A percentile compares a stretch with the other conserved stretches of the same genome.
Conservation (phyloP, 1,284 basidiomycete species). For the Neonothopanus nambi region DNA sequence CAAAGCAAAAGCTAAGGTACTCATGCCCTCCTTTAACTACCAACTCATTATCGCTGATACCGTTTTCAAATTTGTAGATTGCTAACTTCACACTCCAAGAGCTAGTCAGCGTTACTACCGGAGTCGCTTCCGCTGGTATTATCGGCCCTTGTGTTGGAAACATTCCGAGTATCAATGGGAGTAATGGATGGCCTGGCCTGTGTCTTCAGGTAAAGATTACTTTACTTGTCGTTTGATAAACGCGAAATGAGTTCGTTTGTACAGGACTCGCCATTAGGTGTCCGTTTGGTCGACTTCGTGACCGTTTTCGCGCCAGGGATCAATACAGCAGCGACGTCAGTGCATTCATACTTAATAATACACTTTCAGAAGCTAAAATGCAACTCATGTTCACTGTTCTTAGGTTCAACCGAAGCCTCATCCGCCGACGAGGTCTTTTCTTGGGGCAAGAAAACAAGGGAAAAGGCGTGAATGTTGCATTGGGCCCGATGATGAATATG, state of each 20-base stretch:
- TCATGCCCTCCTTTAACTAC: background rate
- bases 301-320: conserved; percentile 47
- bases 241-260: conserved; percentile 1
- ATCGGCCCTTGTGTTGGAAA: conserved; percentile 40
- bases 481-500: conserved; percentile 71
- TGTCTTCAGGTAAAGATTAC: conserved; percentile 38
- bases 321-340: conserved; percentile 39
- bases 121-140: conserved; percentile 28
- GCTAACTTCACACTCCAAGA: conserved; percentile 22
- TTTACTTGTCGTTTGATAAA: background rate
- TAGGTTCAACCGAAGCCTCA: conserved; percentile 63
- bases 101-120: conserved; percentile 34
- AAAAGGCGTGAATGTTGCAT: conserved; percentile 77
- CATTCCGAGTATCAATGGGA: conserved; percentile 9
- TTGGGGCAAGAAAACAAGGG: conserved; percentile 79
- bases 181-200: conserved; percentile 37
- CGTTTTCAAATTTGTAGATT: background rate
- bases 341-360: conserved; percentile 1
- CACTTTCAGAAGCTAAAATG: conserved; percentile 46
- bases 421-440: conserved; percentile 69
- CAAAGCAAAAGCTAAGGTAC: conserved; percentile 16
- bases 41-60: conserved; percentile 8
- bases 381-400: conserved; percentile 27
- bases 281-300: conserved; percentile 37
- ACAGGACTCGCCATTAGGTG: conserved; percentile 43